These are phyloP conservation scores for Leishmania lainsoni DNA, from an alignment of 208 protist genomes.

Conservation along the genomic window DNA sequence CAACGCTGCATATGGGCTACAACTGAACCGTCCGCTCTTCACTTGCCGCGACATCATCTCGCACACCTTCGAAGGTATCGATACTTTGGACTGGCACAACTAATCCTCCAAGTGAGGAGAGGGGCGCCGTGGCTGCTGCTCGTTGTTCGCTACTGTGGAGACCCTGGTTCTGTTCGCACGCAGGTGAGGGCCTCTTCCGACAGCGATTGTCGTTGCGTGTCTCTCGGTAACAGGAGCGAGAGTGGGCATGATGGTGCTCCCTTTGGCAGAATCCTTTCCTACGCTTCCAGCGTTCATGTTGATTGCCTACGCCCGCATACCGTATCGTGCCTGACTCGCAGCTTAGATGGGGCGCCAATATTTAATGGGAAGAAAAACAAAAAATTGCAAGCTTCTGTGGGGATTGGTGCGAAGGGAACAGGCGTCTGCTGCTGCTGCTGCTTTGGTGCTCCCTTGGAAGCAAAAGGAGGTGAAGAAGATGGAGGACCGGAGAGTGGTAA, in stretches of 20 bases:
- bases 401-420: too few relatives aligned
- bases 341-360: background rate
- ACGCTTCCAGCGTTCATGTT: constrained; percentile 24
- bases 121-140: constrained; percentile 12
- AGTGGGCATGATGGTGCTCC: constrained; percentile 10
- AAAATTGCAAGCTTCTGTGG: background rate
- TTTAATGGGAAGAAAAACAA: background rate
- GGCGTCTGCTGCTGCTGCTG: too few relatives aligned
- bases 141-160: background rate
- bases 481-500: too few relatives aligned
- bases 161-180: background rate
- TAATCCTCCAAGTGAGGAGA: constrained; percentile 2
- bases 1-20: constrained; percentile 30
- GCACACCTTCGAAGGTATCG: constrained; percentile 15
- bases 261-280: constrained; percentile 15
- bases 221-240: background rate
- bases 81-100: constrained; percentile 21
- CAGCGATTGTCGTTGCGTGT: background rate
- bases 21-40: constrained; percentile 46
- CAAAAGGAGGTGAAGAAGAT: too few relatives aligned
- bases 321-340: background rate
- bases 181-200: background rate
- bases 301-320: constrained; percentile 13
- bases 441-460: too few relatives aligned
- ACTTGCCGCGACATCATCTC: constrained; percentile 39